phyloP scores from a whole-genome alignment of 129 eudicot genomes.

The Helianthus tuberosus region DNA sequence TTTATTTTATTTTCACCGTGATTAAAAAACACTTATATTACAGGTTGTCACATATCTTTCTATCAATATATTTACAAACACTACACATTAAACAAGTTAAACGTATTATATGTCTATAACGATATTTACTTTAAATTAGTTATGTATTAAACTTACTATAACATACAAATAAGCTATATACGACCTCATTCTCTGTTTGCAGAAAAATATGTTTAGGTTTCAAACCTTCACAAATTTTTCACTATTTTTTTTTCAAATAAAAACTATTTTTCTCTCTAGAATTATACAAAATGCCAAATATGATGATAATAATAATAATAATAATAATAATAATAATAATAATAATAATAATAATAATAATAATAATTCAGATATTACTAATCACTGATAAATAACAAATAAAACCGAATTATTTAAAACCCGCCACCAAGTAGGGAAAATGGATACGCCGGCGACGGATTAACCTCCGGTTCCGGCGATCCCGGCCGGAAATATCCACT shows the following conservation, averaged over 20 bases:
- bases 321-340: background rate
- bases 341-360: background rate
- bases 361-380: constrained; percentile 10
- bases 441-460: constrained; percentile 61
- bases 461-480: constrained; percentile 29
- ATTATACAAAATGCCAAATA: constrained; percentile 14
- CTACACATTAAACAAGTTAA: too few species aligned
- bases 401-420: constrained; percentile 44
- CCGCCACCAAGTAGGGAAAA: constrained; percentile 80
- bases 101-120: too few species aligned
- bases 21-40: too few species aligned
- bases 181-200: too few species aligned
- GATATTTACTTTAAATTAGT: too few species aligned
- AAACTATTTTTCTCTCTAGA: background rate
- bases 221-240: background rate
- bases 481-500: constrained; percentile 30
- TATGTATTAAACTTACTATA: too few species aligned
- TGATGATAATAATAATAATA: background rate
- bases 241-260: background rate
- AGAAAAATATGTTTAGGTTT: too few species aligned
- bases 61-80: too few species aligned
- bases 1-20: too few species aligned
- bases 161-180: too few species aligned
- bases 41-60: too few species aligned
- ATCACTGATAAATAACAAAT: constrained; percentile 6